These are phyloP conservation scores for Neoascochyta sp. DNA, from an alignment of 2,329 filamentous ascomycete species.

Conservation along the genomic window DNA sequence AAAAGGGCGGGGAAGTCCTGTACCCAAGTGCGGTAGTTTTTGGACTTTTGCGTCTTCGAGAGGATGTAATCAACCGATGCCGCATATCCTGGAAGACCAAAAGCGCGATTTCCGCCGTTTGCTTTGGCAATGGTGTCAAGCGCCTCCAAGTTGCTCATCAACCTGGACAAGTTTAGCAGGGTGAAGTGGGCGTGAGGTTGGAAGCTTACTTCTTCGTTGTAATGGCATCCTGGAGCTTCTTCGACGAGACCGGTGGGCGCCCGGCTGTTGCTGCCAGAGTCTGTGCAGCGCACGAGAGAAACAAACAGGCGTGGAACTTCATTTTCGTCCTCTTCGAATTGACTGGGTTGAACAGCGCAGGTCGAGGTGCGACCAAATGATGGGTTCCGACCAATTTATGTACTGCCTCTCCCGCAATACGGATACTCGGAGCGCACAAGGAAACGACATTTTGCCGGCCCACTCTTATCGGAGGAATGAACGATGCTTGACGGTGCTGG, in stretches of 20 bases:
- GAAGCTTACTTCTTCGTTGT: slow-evolving; percentile 38
- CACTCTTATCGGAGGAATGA: slow-evolving; percentile 20
- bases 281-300: slow-evolving; percentile 24
- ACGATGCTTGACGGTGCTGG: slow-evolving; percentile 13
- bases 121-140: slow-evolving; percentile 53
- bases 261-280: slow-evolving; percentile 15
- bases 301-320: slow-evolving; percentile 24
- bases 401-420: slow-evolving; percentile 9
- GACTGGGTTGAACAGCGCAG: background rate
- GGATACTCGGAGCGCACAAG: slow-evolving; percentile 12
- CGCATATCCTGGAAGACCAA: slow-evolving; percentile 57
- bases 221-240: slow-evolving; percentile 41
- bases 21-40: slow-evolving; percentile 42
- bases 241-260: slow-evolving; percentile 30
- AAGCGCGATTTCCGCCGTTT: slow-evolving; percentile 59
- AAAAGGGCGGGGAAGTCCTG: slow-evolving; percentile 51
- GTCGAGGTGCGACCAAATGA: background rate
- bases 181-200: background rate
- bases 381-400: slow-evolving; percentile 11
- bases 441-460: slow-evolving; percentile 10
- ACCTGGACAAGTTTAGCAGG: slow-evolving; percentile 34
- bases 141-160: slow-evolving; percentile 53
- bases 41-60: slow-evolving; percentile 46
- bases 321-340: slow-evolving; percentile 15
- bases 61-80: slow-evolving; percentile 58